These are phyloP conservation scores for Tuber umbilicatum DNA, from an alignment of 495 filamentous ascomycete genomes.

Conservation along the genomic window DNA sequence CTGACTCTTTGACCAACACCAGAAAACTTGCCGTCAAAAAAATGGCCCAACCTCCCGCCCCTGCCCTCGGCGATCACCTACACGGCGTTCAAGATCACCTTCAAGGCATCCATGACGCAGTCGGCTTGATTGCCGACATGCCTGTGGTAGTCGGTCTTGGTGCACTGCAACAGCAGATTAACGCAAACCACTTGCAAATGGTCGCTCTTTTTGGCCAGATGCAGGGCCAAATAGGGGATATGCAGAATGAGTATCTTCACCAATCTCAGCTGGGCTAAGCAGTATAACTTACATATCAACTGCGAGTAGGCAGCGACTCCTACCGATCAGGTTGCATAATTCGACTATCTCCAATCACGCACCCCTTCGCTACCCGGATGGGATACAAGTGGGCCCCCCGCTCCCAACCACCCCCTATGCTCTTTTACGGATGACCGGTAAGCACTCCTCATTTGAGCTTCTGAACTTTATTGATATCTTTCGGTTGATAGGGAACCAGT, in stretches of 20 bases:
- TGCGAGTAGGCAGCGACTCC: slow-evolving; percentile 17
- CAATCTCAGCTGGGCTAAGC: not conserved
- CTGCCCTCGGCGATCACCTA: slow-evolving; percentile 4
- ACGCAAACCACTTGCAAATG: slow-evolving; percentile 6
- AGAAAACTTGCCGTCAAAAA: too few species aligned
- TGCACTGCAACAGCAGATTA: slow-evolving; percentile 5
- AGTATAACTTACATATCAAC: slow-evolving; percentile 7
- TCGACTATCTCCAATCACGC: slow-evolving; percentile 7
- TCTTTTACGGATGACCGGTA: slow-evolving; percentile 4
- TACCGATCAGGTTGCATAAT: slow-evolving; percentile 17
- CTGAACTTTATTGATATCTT: not conserved
- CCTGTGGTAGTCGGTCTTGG: slow-evolving; percentile 7
- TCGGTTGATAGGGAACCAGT: too few species aligned
- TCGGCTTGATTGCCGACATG: slow-evolving; percentile 14
- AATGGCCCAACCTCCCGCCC: slow-evolving; percentile 13
- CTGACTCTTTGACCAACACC: too few species aligned
- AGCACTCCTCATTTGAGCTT: slow-evolving; percentile 5
- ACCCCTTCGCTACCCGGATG: slow-evolving; percentile 16
- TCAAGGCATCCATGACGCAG: slow-evolving; percentile 10
- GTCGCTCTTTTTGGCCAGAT: slow-evolving; percentile 9
- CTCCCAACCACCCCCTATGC: slow-evolving; percentile 7
- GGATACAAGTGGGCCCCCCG: slow-evolving; percentile 3
- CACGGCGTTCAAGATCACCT: not conserved
- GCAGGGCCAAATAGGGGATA: not conserved
- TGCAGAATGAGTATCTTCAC: slow-evolving; percentile 7